Evolutionary conservation across 2,329 filamentous ascomycete genomes (phyloP).

Genomic region (Hirsutella minnesotensis): DNA sequence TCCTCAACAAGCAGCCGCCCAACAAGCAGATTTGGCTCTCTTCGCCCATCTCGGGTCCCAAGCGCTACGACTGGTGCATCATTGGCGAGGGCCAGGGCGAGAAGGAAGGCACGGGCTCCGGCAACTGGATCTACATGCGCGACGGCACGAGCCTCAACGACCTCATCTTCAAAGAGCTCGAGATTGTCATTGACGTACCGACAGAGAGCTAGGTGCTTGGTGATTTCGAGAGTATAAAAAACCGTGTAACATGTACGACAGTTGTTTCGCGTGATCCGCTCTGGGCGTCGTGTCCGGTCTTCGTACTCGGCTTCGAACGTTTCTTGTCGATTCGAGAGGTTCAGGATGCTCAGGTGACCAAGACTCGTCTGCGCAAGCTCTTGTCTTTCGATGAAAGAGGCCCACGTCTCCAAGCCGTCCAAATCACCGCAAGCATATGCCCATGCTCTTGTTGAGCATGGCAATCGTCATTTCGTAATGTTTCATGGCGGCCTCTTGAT

Average conservation of each 20-base stretch:
- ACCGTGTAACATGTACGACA: no score
- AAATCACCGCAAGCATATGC: slow-evolving; percentile 47
- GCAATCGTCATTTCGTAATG: slow-evolving; percentile 58
- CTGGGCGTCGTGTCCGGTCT: no score
- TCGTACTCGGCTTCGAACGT: no score
- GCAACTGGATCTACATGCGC: slow-evolving; percentile 79
- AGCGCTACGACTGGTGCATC: slow-evolving; percentile 85
- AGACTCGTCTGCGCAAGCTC: no score
- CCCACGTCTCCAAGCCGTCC: no score
- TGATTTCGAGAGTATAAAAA: no score
- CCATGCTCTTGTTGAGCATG: slow-evolving; percentile 66
- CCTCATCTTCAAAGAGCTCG: slow-evolving; percentile 65
- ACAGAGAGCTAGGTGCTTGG: slow-evolving; percentile 7
- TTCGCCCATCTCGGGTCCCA: slow-evolving; percentile 81
- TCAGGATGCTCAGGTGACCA: no score
- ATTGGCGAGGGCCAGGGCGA: slow-evolving; percentile 55
- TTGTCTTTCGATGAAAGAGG: no score
- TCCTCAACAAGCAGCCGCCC: slow-evolving; percentile 96
- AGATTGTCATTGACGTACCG: slow-evolving; percentile 42
- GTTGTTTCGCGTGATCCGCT: no score
- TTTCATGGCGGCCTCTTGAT: slow-evolving; percentile 28
- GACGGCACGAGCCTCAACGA: slow-evolving; percentile 68
- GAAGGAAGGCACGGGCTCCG: slow-evolving; percentile 63
- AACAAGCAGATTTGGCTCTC: slow-evolving; percentile 98
- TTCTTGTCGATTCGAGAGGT: no score